Evolutionary conservation across 805 yeast genomes (phyloP).

Genomic region (Saccharomycodes ludwigii): DNA sequence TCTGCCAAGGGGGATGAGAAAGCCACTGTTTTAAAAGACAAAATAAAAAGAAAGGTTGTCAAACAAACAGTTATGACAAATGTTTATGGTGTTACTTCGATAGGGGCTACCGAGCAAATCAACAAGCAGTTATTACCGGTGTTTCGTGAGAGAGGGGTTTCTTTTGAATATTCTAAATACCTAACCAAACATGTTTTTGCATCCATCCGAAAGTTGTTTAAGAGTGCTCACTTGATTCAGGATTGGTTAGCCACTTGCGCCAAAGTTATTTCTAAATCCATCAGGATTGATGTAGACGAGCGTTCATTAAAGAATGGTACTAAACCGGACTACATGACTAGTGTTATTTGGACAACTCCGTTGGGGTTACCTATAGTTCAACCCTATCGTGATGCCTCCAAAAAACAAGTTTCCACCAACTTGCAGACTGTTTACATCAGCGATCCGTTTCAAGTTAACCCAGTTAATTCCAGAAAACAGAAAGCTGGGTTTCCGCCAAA

Average conservation of each 20-base stretch:
- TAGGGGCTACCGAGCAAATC: slow-evolving; percentile 88
- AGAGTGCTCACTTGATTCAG: slow-evolving; percentile 89
- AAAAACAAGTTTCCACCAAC: slow-evolving; percentile 62
- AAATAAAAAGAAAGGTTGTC: slow-evolving; percentile 75
- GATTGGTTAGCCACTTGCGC: slow-evolving; percentile 94
- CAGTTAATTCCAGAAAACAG: slow-evolving; percentile 83
- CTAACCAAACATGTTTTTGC: slow-evolving; percentile 68
- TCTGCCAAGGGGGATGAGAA: slow-evolving; percentile 39
- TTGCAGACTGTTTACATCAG: slow-evolving; percentile 76
- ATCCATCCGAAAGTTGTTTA: slow-evolving; percentile 74
- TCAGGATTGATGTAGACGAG: slow-evolving; percentile 51
- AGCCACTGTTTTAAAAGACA: slow-evolving; percentile 42
- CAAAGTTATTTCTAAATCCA: slow-evolving; percentile 61
- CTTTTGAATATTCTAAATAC: slow-evolving; percentile 44
- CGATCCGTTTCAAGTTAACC: slow-evolving; percentile 77
- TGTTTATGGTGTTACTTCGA: slow-evolving; percentile 91
- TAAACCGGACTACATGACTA: slow-evolving; percentile 57
- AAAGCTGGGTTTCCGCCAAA: slow-evolving; percentile 92
- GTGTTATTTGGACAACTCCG: slow-evolving; percentile 97
- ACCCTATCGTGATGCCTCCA: slow-evolving; percentile 69
- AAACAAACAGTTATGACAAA: slow-evolving; percentile 98
- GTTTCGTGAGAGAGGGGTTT: slow-evolving; percentile 35
- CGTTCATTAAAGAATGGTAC: slow-evolving; percentile 29
- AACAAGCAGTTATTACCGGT: slow-evolving; percentile 58
- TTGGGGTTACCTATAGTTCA: slow-evolving; percentile 93